These are phyloP conservation scores for Malus hybrid DNA, from an alignment of 331 rosid species.

Conservation along the genomic window DNA sequence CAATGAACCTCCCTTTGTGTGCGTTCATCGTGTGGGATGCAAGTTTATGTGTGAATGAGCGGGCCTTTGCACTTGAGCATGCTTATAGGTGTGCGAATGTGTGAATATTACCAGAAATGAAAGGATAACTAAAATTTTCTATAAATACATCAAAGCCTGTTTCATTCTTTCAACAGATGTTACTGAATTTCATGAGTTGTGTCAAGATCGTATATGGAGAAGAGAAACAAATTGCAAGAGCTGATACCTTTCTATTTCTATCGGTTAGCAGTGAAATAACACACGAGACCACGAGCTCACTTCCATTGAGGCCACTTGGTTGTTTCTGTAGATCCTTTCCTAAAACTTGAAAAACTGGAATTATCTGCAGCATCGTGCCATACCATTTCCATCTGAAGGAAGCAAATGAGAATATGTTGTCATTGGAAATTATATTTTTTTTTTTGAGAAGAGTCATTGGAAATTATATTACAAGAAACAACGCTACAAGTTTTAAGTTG, in stretches of 20 bases:
- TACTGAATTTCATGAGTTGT: background rate
- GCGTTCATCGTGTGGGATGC: background rate
- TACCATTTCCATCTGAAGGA: conserved; percentile 78
- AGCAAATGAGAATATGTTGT: conserved; percentile 9
- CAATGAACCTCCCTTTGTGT: too few species aligned
- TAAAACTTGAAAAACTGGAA: conserved; percentile 49
- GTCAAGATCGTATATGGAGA: background rate
- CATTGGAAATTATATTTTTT: background rate
- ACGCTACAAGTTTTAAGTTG: background rate
- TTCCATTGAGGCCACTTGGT: conserved; percentile 76
- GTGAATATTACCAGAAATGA: background rate
- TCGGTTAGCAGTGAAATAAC: conserved; percentile 13
- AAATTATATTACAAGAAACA: conserved; percentile 1
- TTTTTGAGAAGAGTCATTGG: too few species aligned
- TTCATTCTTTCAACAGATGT: background rate
- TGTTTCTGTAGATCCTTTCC: conserved; percentile 43
- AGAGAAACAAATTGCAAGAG: background rate
- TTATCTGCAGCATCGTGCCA: conserved; percentile 64
- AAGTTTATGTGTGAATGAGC: background rate
- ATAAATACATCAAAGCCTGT: background rate
- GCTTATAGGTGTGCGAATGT: background rate
- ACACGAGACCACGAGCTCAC: conserved; percentile 20
- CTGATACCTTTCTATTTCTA: conserved; percentile 14
- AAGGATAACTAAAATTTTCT: too few species aligned
- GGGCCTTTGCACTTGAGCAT: background rate